Evolutionary conservation across 495 filamentous ascomycete genomes (phyloP).

Genomic region (Coniosporium apollinis): DNA sequence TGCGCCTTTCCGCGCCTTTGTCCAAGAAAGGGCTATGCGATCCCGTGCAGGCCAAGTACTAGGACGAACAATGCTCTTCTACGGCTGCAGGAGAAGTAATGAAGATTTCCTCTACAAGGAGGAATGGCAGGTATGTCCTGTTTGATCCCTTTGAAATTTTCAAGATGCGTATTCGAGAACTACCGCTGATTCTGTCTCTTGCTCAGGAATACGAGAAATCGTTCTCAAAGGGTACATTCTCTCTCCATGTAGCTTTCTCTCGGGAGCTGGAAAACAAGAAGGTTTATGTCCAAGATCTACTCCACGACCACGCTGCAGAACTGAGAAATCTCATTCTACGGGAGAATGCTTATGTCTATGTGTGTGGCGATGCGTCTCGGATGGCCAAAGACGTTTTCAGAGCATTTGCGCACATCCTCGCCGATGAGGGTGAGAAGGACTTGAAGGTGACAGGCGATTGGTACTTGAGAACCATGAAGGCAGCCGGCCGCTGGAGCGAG

Average conservation of each 20-base stretch:
- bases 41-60: slow-evolving; percentile 4
- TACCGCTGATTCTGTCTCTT: slow-evolving; percentile 13
- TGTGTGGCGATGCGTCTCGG: slow-evolving; percentile 1
- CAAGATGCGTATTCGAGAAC: slow-evolving; percentile 9
- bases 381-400: slow-evolving; percentile 6
- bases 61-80: slow-evolving; percentile 18
- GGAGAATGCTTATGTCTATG: not conserved
- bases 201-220: slow-evolving; percentile 6
- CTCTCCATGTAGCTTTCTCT: slow-evolving; percentile 1
- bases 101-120: slow-evolving; percentile 13
- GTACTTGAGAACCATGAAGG: not conserved
- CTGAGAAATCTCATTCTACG: slow-evolving; percentile 5
- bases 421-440: not conserved
- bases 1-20: slow-evolving; percentile 21
- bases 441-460: not conserved
- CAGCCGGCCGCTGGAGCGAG: not conserved
- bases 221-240: slow-evolving; percentile 2
- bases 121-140: slow-evolving; percentile 4
- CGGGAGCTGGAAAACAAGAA: slow-evolving; percentile 1
- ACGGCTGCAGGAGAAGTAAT: slow-evolving; percentile 12
- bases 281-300: slow-evolving; percentile 17
- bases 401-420: slow-evolving; percentile 1
- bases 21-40: slow-evolving; percentile 17
- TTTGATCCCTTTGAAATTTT: slow-evolving; percentile 1
- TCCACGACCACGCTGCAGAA: slow-evolving; percentile 8